Conservation (phyloP, 164 flowering plant genomes). For the Aristolochia californica region DNA sequence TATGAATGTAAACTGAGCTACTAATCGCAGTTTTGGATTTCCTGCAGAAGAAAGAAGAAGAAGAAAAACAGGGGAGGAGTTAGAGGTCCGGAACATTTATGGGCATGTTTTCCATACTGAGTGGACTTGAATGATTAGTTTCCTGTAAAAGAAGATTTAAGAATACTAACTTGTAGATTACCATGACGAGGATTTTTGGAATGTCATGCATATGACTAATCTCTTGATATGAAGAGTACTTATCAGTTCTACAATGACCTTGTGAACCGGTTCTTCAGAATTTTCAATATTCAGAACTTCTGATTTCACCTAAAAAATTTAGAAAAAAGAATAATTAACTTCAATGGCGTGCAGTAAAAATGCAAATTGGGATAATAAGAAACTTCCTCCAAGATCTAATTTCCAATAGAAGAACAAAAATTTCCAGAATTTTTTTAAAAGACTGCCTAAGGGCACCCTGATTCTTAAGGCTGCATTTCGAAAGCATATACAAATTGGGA, state of each 20-base stretch:
- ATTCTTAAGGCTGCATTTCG: too few relatives aligned
- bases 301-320: slow-evolving; percentile 28
- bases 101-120: too few relatives aligned
- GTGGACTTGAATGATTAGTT: not conserved
- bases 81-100: not conserved
- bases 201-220: slow-evolving; percentile 47
- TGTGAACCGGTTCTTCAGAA: slow-evolving; percentile 37
- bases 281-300: slow-evolving; percentile 36
- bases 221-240: slow-evolving; percentile 33
- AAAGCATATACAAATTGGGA: too few relatives aligned
- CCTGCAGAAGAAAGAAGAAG: slow-evolving; percentile 20
- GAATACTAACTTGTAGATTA: slow-evolving; percentile 5
- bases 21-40: slow-evolving; percentile 37
- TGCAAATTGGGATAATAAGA: not conserved
- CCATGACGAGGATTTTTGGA: slow-evolving; percentile 43
- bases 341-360: not conserved
- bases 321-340: not conserved
- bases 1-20: slow-evolving; percentile 40
- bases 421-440: too few relatives aligned
- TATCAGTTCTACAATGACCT: slow-evolving; percentile 33
- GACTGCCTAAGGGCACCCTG: too few relatives aligned
- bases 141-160: not conserved
- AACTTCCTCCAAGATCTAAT: too few relatives aligned
- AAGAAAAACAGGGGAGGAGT: not conserved
- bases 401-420: too few relatives aligned